Percentiles rank a stretch among this genome's conserved stretches.
These are phyloP conservation scores for Cytospora piceae DNA, from an alignment of 2,329 filamentous ascomycete species.

Conservation along the genomic window DNA sequence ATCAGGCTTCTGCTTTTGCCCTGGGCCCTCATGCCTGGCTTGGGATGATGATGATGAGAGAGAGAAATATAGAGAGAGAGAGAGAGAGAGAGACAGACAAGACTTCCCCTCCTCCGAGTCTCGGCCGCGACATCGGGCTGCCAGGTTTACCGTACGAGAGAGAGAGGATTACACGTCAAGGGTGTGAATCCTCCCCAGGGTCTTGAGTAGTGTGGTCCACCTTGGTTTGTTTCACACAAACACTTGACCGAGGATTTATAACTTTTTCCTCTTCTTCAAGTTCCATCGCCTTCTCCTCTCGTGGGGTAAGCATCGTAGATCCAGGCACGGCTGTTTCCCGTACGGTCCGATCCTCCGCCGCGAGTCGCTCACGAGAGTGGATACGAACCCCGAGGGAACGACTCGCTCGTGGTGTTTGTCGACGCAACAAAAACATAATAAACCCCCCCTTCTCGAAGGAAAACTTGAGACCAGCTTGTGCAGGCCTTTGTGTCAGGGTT, in stretches of 20 bases:
- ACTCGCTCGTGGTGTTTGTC: slow-evolving; percentile 13
- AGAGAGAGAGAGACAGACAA: too few relatives aligned
- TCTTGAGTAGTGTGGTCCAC: background rate
- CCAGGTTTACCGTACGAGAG: too few relatives aligned
- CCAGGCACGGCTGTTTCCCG: slow-evolving; percentile 12
- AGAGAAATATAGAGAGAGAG: too few relatives aligned
- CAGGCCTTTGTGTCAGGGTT: background rate
- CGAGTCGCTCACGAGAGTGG: slow-evolving; percentile 13
- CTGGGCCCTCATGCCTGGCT: background rate
- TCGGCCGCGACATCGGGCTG: too few relatives aligned
- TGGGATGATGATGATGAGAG: too few relatives aligned
- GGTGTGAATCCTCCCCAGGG: background rate
- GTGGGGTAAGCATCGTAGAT: slow-evolving; percentile 1
- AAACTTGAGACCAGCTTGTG: background rate
- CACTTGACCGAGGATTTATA: background rate
- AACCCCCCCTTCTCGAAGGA: background rate
- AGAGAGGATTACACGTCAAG: too few relatives aligned
- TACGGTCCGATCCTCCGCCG: slow-evolving; percentile 18
- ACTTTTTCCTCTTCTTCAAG: background rate
- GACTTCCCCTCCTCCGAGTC: too few relatives aligned
- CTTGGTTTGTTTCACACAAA: background rate
- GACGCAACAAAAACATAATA: background rate
- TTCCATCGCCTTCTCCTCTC: background rate
- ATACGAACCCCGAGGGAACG: slow-evolving; percentile 7
- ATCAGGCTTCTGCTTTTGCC: background rate